Base-by-base conservation (phyloP, 140 eudicot genomes). In the Cichorium intybus region DNA sequence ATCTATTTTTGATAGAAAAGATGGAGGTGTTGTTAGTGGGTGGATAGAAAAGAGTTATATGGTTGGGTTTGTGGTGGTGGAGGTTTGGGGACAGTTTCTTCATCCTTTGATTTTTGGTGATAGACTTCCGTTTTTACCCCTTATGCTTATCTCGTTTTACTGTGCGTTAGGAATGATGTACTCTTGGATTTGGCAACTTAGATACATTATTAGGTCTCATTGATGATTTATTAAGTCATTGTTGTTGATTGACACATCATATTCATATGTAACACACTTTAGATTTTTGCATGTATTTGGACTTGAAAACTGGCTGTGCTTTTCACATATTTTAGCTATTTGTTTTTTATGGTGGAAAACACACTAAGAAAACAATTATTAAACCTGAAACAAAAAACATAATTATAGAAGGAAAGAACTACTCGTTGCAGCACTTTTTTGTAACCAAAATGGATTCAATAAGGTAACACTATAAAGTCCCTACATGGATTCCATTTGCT, bases 151-250 rank as follows among this genome's bases (percentile, higher is more conserved):
- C 12, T 88, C 97, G 8, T 72, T 81, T 65, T 93, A 86, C 54
- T 88, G 97, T 78, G 93, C 84, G 10, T 60, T 93, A 3, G 99
- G 99, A 56, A 80, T 93, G 80, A 73, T 84, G 75, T 93, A 85
- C 85, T 88, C 99, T 73, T 93, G 99, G 99, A 70, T 88, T 60
- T 93, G 97, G 99, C 97, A 93, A 60, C 80, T 93, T 29, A 78
- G 77, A 65, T 51, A 15, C 56, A 84, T 92, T 47, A 10, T 79
- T 20, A 80, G 55, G 63, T 75, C 79, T 9, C 56, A 24, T 49
- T 87, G 71, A 80, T 70, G 47, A 20, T 46, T 52, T 50, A 24
- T 68, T 55, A 55, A 26, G n/a, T 46, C n/a, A n/a, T n/a, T n/a
- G 75, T 27, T 26, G 28, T 54, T 11, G 15, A 68, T 26, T 41